A percentile compares a stretch with the other conserved stretches of the same genome.
phyloP scores from a whole-genome alignment of 345 rosid genomes.

The Luvunga scandens region DNA sequence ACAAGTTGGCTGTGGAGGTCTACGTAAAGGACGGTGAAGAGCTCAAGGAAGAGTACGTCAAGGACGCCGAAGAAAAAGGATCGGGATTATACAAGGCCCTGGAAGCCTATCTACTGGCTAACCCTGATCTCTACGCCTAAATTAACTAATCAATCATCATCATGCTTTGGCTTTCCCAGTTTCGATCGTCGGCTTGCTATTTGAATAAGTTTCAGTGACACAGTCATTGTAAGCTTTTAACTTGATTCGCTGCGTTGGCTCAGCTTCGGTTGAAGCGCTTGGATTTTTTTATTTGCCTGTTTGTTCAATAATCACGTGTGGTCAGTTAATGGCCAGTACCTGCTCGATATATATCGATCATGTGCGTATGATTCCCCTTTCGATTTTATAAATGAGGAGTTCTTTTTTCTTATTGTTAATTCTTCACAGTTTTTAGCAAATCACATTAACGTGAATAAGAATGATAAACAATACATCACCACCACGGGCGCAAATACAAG shows the following conservation, averaged over 20 bases:
- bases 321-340: too few species aligned
- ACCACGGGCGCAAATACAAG: too few species aligned
- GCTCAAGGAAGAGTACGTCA: conserved; percentile 25
- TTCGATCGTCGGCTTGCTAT: not conserved
- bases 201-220: not conserved
- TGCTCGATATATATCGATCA: too few species aligned
- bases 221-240: not conserved
- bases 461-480: too few species aligned
- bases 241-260: not conserved
- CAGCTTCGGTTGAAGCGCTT: not conserved
- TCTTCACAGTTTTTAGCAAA: too few species aligned
- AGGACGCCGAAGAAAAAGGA: conserved; percentile 23
- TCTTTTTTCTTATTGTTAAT: too few species aligned
- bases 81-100: conserved; percentile 26
- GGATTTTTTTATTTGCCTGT: not conserved
- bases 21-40: not conserved
- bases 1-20: not conserved
- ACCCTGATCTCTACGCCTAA: conserved; percentile 31
- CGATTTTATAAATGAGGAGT: too few species aligned
- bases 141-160: not conserved
- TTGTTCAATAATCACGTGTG: not conserved
- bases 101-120: conserved; percentile 38
- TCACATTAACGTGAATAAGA: too few species aligned
- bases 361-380: too few species aligned
- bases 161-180: not conserved